Conservation (phyloP, 352 stramenopile genomes). For the Plasmopara halstedii region DNA sequence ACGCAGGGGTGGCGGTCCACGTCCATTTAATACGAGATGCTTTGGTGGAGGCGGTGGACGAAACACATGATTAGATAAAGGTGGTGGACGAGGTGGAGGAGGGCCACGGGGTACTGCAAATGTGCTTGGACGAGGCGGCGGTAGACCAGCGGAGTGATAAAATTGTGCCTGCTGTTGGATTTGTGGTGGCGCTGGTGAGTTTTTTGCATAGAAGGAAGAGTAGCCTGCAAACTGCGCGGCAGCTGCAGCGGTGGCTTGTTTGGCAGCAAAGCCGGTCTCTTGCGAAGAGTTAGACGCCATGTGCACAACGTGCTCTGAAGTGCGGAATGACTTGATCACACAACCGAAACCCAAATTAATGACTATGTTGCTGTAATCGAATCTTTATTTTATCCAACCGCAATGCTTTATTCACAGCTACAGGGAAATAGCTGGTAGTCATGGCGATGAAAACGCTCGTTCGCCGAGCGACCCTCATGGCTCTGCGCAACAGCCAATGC, state of each 20-base stretch:
- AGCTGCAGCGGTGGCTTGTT: slow-evolving; percentile 28
- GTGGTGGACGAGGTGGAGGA: slow-evolving; percentile 11
- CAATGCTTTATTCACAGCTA: background rate
- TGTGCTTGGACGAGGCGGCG: slow-evolving; percentile 17
- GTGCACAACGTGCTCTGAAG: background rate
- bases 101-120: slow-evolving; percentile 16
- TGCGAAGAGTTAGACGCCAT: slow-evolving; percentile 36
- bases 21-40: slow-evolving; percentile 14
- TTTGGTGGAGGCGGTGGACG: slow-evolving; percentile 11
- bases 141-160: background rate
- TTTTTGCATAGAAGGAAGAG: slow-evolving; percentile 51
- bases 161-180: slow-evolving; percentile 5
- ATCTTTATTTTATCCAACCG: slow-evolving; percentile 1
- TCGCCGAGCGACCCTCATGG: slow-evolving; percentile 26
- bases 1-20: slow-evolving; percentile 27
- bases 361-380: background rate
- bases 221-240: slow-evolving; percentile 55
- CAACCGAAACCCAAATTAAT: no score
- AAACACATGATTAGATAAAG: slow-evolving; percentile 8
- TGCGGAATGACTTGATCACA: background rate
- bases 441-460: slow-evolving; percentile 20
- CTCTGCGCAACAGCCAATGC: slow-evolving; percentile 19
- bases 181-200: slow-evolving; percentile 1
- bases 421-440: slow-evolving; percentile 16
- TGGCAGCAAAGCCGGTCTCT: slow-evolving; percentile 15